Base-by-base conservation (phyloP, 2,329 filamentous ascomycete species). In the Ophiostoma australiae region DNA sequence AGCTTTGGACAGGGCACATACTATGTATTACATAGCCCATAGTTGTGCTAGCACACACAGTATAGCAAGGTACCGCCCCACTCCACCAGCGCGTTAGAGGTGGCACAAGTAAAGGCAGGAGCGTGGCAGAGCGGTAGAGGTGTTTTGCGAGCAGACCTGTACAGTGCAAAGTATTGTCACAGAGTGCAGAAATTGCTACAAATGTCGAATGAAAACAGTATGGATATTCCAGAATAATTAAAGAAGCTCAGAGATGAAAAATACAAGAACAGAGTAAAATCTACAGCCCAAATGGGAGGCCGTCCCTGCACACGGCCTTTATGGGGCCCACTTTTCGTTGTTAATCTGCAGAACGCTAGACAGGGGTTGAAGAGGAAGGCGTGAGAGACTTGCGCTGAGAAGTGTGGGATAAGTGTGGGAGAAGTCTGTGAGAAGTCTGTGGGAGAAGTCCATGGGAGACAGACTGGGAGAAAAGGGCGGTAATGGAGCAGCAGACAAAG, bases 331-430 rank as follows among this genome's bases (percentile, higher is more conserved):
- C 63, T 27, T 41, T 66, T 66, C 35, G 33, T 13, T 66, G 63
- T 66, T 66, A 66, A 66, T 66, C 63, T 66, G 35, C 63, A 66
- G 63, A 66, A 41, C 63, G 35, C 63, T 66, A 66, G 35, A n/a
- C 63, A 66, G 63, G 63, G 63, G 63, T 39, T 23, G 63, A 10
- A 37, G 61, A 39, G 33, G 33, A 27, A 58, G 52, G 52, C n/a
- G 52, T 58, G 52, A 27, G 48, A n/a, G 52, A 58, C n/a, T 58
- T 58, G 44, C 44, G 44, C 52, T 58, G 52, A n/a, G 39, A 41
- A 41, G 39, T 39, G 37, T 41, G 39, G 39, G 39, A 41, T 10
- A 41, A 13, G n/a, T 10, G 7, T 48, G 44, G 44, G 44, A 48
- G 44, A 13, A 48, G 41, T 20, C 15, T 48, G 41, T 48, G 41